Base-by-base conservation (phyloP, 1,284 basidiomycete species). In the Exobasidium rhododendri region DNA sequence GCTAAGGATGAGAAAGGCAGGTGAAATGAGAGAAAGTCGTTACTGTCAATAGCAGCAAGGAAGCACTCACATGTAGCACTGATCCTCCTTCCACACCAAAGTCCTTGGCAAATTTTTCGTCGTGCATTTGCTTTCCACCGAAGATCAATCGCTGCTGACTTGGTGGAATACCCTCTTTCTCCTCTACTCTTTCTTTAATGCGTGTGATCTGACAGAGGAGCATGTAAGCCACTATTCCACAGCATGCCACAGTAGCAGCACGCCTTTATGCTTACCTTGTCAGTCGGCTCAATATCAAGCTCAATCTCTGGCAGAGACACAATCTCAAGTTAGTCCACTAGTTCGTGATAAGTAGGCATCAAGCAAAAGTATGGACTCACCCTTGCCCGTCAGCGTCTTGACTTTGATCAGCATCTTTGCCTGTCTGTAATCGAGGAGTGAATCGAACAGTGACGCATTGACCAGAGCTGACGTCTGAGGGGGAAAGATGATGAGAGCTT, bases 181-280 rank as follows among this genome's bases (percentile, higher is more conserved):
- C 94, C 81, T 99, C 96, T 31, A 99, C 92, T 81, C 92, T 90
- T 84, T 97, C 94, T 83, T 99, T 99, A 83, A 98, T 94, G 71
- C 92, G 88, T 52, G 87, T 85, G 79, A 97, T 92, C 94, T 96
- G 71, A 29, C 5, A 5, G 13, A 45, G 3, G 17, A 45, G 7
- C 24, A n/a, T n/a, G 52, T 17, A 55, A 11, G 24, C 3, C n/a
- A n/a, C n/a, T n/a, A n/a, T n/a, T n/a, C n/a, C n/a, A n/a, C n/a
- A n/a, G n/a, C 13, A 24, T 11, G 4, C 6, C 31, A 26, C 26
- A 30, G 31, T 2, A 26, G 4, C 28, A 11, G 6, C 28, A 35
- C 7, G 44, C 22, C 22, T 14, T 50, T 26, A 6, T 26, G 22
- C 47, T 62, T 64, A 89, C 94, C 84, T 90, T 91, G 83, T 93